Base-by-base conservation (phyloP, 1,284 basidiomycete species). In the Vanrija sp. region DNA sequence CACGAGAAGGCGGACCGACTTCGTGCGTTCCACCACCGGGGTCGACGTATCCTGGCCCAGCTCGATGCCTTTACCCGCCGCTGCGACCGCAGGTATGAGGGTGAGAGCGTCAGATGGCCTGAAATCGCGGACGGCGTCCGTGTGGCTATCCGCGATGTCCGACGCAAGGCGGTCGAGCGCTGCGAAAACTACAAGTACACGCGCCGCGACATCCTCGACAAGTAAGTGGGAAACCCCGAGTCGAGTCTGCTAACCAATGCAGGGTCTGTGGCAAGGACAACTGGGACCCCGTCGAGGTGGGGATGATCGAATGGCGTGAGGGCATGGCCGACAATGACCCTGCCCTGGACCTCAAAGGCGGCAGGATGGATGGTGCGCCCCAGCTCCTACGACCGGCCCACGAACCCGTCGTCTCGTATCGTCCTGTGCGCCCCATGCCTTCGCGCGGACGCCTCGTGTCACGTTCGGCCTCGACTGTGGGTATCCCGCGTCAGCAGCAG, bases 151-250 rank as follows among this genome's bases (percentile, higher is more conserved):
- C 53, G 71, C 31, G 68, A 73, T 49, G 69, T 76, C 18, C 52
- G 73, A 31, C 57, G 75, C 37, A 75, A 76, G 55, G 65, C 69
- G n/a, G 73, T 76, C 14, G 75, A 76, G 57, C 57, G 73, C 23
- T 72, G 68, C 38, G 75, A 76, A 55, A 76, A 76, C 53, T 76
- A 76, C 69, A 74, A 74, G 62, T 75, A 76, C 51, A 76, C 73
- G 39, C 65, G 73, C 7, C 61, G 75, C n/a, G 72, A 76, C 55
- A 60, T 73, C 12, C 62, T 76, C 12, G 66, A 75, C 62, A 73
- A 73, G 75, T 76, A 57, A 64, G 73, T 68, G 9, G 5, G 14
- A 1, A 10, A 12, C 37, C 15, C 15, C 3, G 36, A 14, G 22
- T 38, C 8, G 15, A n/a, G 23, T 20, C 3, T 4, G 6, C 22